Base-by-base conservation (phyloP, 1,284 basidiomycete species). In the Ceratobasidium papillatum region DNA sequence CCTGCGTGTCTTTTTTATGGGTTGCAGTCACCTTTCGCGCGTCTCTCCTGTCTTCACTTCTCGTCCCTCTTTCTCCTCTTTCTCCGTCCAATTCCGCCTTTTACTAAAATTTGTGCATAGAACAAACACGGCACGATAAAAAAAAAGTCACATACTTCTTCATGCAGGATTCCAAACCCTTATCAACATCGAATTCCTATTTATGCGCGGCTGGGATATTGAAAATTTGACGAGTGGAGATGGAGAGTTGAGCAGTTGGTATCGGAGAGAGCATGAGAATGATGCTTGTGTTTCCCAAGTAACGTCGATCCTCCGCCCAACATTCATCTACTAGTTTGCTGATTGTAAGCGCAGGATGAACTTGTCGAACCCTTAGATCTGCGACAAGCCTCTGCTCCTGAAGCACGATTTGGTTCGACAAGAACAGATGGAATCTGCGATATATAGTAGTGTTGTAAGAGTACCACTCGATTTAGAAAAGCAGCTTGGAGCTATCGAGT, bases 161-260 rank as follows among this genome's bases (percentile, higher is more conserved):
- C 97, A 98, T 82, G 90, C 97, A 0, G 92, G 94, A 12, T 85
- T 99, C 49, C 96, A 98, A 80, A 98, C 99, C 81, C 97, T 97
- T 1, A 88, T 90, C 71, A 98, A 98, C 81, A 91, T 98, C 76
- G 92, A 95, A 78, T 83, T 98, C 49, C 89, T 87, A 61, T 99
- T 99, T 82, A 92, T 89, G 78, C 97, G 96, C 81, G 94, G 98
- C 36, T 91, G 94, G 22, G 92, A 92, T 8, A 91, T 93, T 30
- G 95, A 95, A 84, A 98, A 97, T 94, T 98, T 79, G 98, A n/a
- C n/a, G 97, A 34, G 99, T 99, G 97, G 97, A 97, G 9, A 97
- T n/a, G n/a, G 94, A 78, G 90, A 95, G 34, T 87, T 99, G 49
- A 97, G 99, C 77, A 99, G 99, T 80, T 99, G 99, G 82, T 99